Evolutionary conservation across 1,284 basidiomycete species (phyloP).

Genomic region (Leccinum pachyderme): DNA sequence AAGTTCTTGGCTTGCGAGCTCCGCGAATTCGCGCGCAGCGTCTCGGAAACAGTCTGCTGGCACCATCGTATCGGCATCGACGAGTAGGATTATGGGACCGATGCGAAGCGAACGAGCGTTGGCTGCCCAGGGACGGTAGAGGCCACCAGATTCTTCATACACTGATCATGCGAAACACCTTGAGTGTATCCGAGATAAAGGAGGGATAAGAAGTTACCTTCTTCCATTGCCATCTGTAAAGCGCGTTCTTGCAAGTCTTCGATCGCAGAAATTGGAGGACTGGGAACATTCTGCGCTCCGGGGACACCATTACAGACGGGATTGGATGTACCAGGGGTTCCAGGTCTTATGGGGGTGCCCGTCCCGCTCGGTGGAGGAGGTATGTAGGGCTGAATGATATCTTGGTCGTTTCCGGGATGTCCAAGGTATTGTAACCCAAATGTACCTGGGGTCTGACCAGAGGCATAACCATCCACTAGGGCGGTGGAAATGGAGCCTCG

Average conservation of each 20-base stretch:
- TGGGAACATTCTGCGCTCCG: conserved; percentile 12
- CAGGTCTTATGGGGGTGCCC: conserved; percentile 24
- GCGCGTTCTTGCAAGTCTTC: conserved; percentile 61
- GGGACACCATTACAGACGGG: conserved; percentile 6
- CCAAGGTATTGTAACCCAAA: conserved; percentile 32
- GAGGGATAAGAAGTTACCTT: conserved; percentile 37
- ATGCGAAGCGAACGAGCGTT: conserved; percentile 41
- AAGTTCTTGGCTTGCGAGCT: conserved; percentile 59
- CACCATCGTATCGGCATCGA: conserved; percentile 84
- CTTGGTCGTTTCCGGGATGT: conserved; percentile 27
- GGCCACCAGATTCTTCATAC: conserved; percentile 52
- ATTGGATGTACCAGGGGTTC: conserved; percentile 24
- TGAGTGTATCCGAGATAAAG: not conserved
- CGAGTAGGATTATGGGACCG: not conserved
- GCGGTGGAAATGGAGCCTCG: conserved; percentile 25
- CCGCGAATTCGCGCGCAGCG: conserved; percentile 76
- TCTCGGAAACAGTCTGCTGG: conserved; percentile 85
- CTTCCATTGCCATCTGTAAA: conserved; percentile 65
- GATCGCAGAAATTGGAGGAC: conserved; percentile 43
- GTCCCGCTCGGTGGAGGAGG: conserved; percentile 14
- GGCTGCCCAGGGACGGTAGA: conserved; percentile 63
- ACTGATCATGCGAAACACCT: conserved; percentile 22
- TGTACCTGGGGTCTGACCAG: conserved; percentile 26
- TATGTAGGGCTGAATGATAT: conserved; percentile 16
- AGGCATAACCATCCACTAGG: conserved; percentile 14